Evolutionary conservation across 176 grass and related monocot genomes (phyloP), one percentile per base, ranked within the genome.

Genomic region (Musa schizocarpa): DNA sequence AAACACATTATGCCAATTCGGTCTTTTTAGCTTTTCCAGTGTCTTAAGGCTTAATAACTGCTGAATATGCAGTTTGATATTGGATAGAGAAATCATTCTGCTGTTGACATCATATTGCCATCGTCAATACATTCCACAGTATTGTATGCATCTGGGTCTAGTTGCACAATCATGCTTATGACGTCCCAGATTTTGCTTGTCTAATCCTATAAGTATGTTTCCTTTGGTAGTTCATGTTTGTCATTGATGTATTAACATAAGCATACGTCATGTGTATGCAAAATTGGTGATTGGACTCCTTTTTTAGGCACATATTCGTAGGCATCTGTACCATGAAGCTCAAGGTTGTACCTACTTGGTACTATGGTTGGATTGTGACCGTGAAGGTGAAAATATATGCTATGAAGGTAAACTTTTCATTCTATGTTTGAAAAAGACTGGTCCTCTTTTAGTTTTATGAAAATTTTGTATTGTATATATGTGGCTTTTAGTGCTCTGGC

Each of bases 381-480:
- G 94, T 75, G 94, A 93, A 93, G 94, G 94, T 78, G 94, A 97
- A 93, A 97, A 97, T 73, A 97, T 97, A 88, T 93, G 94, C 71
- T 97, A 87, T 78, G 94, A 97, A 97, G 94, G 94, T 97, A 87
- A 72, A 59, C 21, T 73, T 43, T 58, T 13, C 27, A 57, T 7
- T 29, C 16, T 70, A 17, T 55, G 13, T 12, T 77, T 76, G 43
- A 71, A 43, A 8, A 74, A 80, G n/a, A 19, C 55, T 56, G 71
- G 24, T 13, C 1, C 3, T 27, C 25, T 48, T 14, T 14, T 14
- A 19, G 14, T 62, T 62, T 7, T n/a, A 62, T 62, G 13, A 14
- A 62, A 62, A 14, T 5, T 62, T 14, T 19, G 25, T 68, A 1
- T 29, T 48, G 24, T 68, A 57, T 68, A 9, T 26, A 43, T 13